These are phyloP conservation scores for Aspergillus spinulosporus DNA, from an alignment of 2,329 filamentous ascomycete species.

Conservation along the genomic window DNA sequence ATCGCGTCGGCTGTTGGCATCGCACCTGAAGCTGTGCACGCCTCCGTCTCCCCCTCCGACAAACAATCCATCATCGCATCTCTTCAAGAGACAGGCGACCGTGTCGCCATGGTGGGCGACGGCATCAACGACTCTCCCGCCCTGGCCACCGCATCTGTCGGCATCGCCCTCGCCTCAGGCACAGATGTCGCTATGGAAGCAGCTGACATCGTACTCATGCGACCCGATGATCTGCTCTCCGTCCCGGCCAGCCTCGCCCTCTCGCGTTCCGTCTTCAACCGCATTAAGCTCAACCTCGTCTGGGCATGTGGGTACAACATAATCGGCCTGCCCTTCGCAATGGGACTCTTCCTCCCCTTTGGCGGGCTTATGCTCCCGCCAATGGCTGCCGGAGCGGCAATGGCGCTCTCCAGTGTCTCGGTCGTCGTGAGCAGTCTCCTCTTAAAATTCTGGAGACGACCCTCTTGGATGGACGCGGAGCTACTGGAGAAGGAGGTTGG, in stretches of 20 bases:
- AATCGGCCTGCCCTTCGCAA: conserved; percentile 84
- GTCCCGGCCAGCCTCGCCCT: conserved; percentile 61
- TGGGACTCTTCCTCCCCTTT: conserved; percentile 91
- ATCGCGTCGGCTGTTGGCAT: conserved; percentile 50
- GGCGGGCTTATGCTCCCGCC: conserved; percentile 80
- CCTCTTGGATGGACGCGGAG: conserved; percentile 79
- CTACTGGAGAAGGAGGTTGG: conserved; percentile 59
- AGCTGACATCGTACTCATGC: conserved; percentile 69
- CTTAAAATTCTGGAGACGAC: conserved; percentile 82
- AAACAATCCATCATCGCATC: conserved; percentile 56
- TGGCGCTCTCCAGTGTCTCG: conserved; percentile 87
- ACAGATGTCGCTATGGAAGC: conserved; percentile 67
- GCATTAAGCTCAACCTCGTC: conserved; percentile 67
- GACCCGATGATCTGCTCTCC: conserved; percentile 52
- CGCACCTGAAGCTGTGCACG: conserved; percentile 40
- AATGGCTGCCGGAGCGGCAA: conserved; percentile 91
- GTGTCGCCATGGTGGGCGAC: conserved; percentile 67
- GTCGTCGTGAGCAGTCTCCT: conserved; percentile 83
- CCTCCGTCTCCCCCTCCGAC: conserved; percentile 53
- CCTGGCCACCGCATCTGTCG: conserved; percentile 68
- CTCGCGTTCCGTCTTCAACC: conserved; percentile 42
- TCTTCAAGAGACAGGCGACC: conserved; percentile 23
- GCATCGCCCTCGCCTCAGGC: conserved; percentile 63
- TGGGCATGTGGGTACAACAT: conserved; percentile 73
- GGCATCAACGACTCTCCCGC: conserved; percentile 78